A percentile compares a stretch with the other conserved stretches of the same genome.
phyloP scores from a whole-genome alignment of 2,329 filamentous ascomycete species.

The Cladosporium austrohemisphaericum region DNA sequence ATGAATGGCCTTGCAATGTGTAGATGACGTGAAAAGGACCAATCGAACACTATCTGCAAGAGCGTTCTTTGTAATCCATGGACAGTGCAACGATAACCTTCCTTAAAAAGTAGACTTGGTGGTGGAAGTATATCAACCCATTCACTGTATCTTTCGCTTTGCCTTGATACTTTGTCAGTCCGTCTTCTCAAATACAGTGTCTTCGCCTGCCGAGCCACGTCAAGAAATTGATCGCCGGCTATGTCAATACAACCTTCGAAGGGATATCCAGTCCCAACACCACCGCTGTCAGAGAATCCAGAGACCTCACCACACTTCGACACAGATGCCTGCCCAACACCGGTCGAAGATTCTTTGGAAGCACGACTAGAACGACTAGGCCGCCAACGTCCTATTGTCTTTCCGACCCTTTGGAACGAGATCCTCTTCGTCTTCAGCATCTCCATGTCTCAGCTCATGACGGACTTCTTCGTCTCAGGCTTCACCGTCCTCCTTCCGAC shows the following conservation, averaged over 20 bases:
- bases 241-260: background rate
- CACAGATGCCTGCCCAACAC: background rate
- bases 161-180: too few relatives aligned
- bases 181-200: too few relatives aligned
- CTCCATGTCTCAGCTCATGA: constrained; percentile 25
- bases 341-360: constrained; percentile 1
- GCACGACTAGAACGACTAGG: constrained; percentile 54
- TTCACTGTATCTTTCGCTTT: too few relatives aligned
- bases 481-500: constrained; percentile 67
- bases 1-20: background rate
- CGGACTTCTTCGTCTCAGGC: constrained; percentile 72
- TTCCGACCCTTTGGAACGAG: constrained; percentile 52
- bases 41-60: background rate
- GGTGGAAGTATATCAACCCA: too few relatives aligned
- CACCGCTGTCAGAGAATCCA: background rate
- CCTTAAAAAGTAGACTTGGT: background rate
- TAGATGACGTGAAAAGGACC: background rate
- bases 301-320: background rate
- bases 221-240: too few relatives aligned
- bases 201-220: too few relatives aligned
- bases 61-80: too few relatives aligned
- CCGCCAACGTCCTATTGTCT: constrained; percentile 55
- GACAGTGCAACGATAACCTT: background rate
- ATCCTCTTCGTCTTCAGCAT: constrained; percentile 56
- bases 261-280: background rate